phyloP scores from a whole-genome alignment of 495 filamentous ascomycete genomes.

The Penicillium egyptiacum region DNA sequence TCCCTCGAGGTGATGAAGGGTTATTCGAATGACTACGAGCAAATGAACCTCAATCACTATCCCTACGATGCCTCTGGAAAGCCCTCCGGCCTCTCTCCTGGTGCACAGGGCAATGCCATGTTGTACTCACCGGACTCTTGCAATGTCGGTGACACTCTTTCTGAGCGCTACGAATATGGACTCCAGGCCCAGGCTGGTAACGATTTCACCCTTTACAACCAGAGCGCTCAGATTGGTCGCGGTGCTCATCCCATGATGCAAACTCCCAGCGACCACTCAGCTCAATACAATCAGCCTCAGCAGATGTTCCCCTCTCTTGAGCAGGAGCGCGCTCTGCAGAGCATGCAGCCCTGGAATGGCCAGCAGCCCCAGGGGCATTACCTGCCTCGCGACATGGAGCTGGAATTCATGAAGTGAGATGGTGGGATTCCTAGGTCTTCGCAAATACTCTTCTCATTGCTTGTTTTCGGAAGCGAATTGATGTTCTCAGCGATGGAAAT shows the following conservation, averaged over 20 bases:
- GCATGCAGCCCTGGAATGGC: constrained; percentile 20
- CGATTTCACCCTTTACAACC: constrained; percentile 50
- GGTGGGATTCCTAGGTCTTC: not conserved
- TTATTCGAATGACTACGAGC: constrained; percentile 24
- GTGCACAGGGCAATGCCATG: constrained; percentile 62
- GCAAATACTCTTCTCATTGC: not conserved
- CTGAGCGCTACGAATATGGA: constrained; percentile 48
- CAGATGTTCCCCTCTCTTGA: constrained; percentile 29
- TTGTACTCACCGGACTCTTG: constrained; percentile 60
- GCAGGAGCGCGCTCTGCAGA: constrained; percentile 16
- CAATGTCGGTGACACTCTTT: constrained; percentile 30
- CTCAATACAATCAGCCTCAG: constrained; percentile 6
- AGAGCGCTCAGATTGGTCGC: constrained; percentile 2
- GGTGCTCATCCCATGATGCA: constrained; percentile 9
- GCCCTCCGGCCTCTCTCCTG: constrained; percentile 57
- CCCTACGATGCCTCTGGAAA: constrained; percentile 13
- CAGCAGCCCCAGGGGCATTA: constrained; percentile 16
- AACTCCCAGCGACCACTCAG: constrained; percentile 1
- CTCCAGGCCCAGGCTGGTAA: constrained; percentile 29
- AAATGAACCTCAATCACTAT: constrained; percentile 7
- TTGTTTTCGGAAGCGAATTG: constrained; percentile 8
- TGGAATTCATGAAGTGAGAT: constrained; percentile 22
- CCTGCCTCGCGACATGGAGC: constrained; percentile 17
- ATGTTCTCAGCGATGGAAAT: constrained; percentile 8
- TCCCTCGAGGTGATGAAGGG: constrained; percentile 27